Evolutionary conservation across 2,329 filamentous ascomycete genomes (phyloP).

Genomic region (Pseudocercospora pini-densiflorae): DNA sequence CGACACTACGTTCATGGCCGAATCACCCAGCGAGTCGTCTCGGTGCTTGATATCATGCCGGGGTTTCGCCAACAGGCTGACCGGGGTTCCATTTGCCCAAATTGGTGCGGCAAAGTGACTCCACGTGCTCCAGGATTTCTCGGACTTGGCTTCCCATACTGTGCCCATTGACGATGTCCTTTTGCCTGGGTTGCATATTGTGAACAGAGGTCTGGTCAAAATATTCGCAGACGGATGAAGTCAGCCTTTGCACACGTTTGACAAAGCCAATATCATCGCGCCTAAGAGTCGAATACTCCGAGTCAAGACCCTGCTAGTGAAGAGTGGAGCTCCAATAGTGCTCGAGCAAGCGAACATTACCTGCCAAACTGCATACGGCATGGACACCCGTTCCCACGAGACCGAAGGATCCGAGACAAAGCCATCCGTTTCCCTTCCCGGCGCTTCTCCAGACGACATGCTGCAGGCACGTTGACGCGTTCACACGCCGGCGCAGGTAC

Average conservation of each 20-base stretch:
- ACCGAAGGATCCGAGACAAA: not conserved
- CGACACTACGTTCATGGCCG: not conserved
- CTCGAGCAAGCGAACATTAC: slow-evolving; percentile 9
- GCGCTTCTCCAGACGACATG: slow-evolving; percentile 9
- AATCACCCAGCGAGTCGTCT: not conserved
- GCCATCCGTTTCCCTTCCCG: slow-evolving; percentile 3
- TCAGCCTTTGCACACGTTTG: no score
- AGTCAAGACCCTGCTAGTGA: not conserved
- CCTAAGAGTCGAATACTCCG: not conserved
- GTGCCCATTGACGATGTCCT: not conserved
- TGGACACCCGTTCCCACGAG: not conserved
- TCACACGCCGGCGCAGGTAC: slow-evolving; percentile 9
- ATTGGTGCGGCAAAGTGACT: not conserved
- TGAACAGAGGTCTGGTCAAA: not conserved
- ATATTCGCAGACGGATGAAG: not conserved
- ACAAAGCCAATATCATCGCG: not conserved
- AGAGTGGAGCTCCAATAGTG: slow-evolving; percentile 7
- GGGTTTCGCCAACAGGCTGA: not conserved
- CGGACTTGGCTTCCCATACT: not conserved
- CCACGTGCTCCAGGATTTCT: not conserved
- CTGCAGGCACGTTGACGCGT: slow-evolving; percentile 1
- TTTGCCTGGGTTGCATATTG: not conserved
- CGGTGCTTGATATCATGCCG: not conserved
- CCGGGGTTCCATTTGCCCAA: not conserved
- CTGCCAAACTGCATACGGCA: slow-evolving; percentile 3